Evolutionary conservation across 108 stramenopile species (phyloP).

Genomic region (Phaeodactylum tricornutum): DNA sequence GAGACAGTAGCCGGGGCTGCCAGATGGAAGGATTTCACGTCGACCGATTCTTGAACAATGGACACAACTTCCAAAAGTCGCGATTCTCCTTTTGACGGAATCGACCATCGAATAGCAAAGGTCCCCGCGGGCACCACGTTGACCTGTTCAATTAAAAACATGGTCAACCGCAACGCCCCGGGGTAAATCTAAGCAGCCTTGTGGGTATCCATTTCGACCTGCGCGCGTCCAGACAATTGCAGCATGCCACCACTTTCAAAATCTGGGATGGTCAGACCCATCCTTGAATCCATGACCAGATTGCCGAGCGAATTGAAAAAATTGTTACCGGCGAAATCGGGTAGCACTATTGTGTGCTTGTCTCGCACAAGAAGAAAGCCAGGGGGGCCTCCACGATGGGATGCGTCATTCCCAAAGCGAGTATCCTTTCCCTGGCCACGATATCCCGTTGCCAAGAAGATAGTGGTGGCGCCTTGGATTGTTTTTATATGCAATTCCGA

Average conservation of each 20-base stretch:
- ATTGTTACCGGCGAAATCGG: slow-evolving; percentile 22
- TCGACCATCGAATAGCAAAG: slow-evolving; percentile 19
- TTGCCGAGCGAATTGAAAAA: slow-evolving; percentile 22
- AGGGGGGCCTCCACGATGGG: slow-evolving; percentile 24
- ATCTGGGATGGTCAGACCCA: slow-evolving; percentile 18
- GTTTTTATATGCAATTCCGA: slow-evolving; percentile 8
- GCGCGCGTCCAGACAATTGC: slow-evolving; percentile 15
- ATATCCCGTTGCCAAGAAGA: slow-evolving; percentile 26
- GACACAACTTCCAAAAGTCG: slow-evolving; percentile 3
- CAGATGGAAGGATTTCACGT: slow-evolving; percentile 19
- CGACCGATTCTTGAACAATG: slow-evolving; percentile 10
- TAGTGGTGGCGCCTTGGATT: slow-evolving; percentile 8
- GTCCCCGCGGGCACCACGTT: slow-evolving; percentile 6
- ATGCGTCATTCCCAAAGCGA: slow-evolving; percentile 22
- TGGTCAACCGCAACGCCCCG: slow-evolving; percentile 12
- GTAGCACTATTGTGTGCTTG: slow-evolving; percentile 9
- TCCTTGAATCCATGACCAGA: slow-evolving; percentile 13
- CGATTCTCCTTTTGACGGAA: neutral
- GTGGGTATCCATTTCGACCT: neutral
- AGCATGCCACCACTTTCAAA: slow-evolving; percentile 21
- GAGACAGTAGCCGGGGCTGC: neutral
- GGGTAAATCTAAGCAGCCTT: slow-evolving; percentile 2
- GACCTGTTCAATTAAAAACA: slow-evolving; percentile 14
- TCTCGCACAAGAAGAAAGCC: slow-evolving; percentile 21
- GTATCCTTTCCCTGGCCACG: slow-evolving; percentile 10